phyloP scores from a whole-genome alignment of 176 grass and related monocot species.

The Lolium rigidum region DNA sequence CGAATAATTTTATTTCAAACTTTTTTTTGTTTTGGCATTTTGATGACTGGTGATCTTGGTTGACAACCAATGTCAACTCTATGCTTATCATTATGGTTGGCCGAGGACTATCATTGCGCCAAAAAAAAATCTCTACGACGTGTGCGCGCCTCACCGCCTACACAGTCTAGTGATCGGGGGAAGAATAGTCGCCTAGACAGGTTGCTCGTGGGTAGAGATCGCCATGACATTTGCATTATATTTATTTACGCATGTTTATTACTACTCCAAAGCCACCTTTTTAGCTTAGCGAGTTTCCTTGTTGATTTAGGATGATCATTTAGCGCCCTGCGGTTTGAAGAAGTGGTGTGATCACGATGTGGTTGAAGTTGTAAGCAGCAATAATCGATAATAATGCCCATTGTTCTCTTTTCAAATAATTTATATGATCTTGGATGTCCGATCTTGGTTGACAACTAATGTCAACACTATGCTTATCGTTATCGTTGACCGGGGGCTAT shows the following conservation, averaged over 20 bases:
- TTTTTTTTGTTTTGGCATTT: background rate
- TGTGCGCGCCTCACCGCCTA: background rate
- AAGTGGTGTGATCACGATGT: background rate
- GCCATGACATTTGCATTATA: too few species aligned
- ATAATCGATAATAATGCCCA: background rate
- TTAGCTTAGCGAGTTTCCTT: background rate
- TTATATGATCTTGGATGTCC: too few species aligned
- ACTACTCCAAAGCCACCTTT: background rate
- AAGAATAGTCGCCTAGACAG: too few species aligned
- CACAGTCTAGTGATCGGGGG: too few species aligned
- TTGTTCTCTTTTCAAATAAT: too few species aligned
- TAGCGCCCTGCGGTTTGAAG: slow-evolving; percentile 11
- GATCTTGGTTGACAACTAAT: background rate
- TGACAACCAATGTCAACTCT: slow-evolving; percentile 7
- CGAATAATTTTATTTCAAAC: background rate
- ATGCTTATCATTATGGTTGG: background rate
- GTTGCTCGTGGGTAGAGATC: too few species aligned
- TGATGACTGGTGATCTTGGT: background rate
- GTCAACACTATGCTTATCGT: background rate
- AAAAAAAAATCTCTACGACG: background rate
- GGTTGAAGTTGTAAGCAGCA: background rate
- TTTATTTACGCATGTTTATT: background rate
- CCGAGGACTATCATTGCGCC: background rate
- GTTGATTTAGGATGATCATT: background rate
- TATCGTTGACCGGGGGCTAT: background rate